Evolutionary conservation across 306 rosid genomes (phyloP), one percentile per base, ranked within the genome.

Genomic region (Hippophae tibetana): DNA sequence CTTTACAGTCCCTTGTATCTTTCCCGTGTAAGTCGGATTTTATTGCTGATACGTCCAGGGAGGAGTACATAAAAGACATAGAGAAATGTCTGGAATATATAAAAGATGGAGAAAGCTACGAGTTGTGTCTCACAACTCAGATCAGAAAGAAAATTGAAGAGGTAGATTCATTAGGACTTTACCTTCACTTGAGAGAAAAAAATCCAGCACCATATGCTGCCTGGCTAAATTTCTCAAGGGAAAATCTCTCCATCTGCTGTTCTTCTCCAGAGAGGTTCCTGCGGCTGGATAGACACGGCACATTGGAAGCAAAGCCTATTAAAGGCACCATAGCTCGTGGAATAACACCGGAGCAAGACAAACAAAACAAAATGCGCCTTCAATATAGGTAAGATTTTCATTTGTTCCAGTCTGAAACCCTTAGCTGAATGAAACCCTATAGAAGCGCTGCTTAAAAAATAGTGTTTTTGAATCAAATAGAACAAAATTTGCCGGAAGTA

Each of bases 181-280:
- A 93, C 71, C 85, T 93, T 47, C 81, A 76, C 72, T 77, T 93
- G 61, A 84, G 99, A 76, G 94, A 86, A 63, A 93, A 73, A 72
- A 93, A 88, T 56, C 99, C 99, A 9, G 94, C 97, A 54, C 99
- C 99, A 18, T 93, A 93, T 73, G 95, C 99, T 67, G 96, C 99
- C 41, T 93, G 94, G 99, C 89, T 93, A 56, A 86, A 84, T 76
- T 88, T 93, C 79, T 69, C 95, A 3, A 86, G 76, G 53, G 95
- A 86, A 69, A 74, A 82, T 56, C 71, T 88, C 45, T 69, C 75
- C 56, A 77, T 93, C 52, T 93, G 99, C 72, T 88, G 94, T 71
- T 93, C 99, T 66, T 93, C 97, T 26, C 99, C 99, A 5, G 99
- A 93, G 84, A 78, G 97, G 78, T 93, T 93, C 76, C 69, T 93